Base-by-base conservation (phyloP, 441 rosid genomes). In the Raphanus hybrid region DNA sequence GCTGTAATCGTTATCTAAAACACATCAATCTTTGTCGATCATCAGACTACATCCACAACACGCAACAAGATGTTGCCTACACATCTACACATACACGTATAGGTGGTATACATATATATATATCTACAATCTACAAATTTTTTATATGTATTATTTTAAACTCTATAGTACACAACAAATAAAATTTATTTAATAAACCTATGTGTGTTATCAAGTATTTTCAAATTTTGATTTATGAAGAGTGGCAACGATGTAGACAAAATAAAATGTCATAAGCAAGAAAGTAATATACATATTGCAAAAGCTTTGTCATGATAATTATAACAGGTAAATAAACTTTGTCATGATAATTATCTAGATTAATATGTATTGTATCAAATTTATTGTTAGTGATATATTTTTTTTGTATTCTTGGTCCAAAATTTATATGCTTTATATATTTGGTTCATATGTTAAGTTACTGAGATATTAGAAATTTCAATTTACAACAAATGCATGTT, bases 1-100 rank as follows among this genome's bases (percentile, higher is more conserved):
- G 71, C 65, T 69, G 67, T 69, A 74, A 69, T 79, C 75, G 82
- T 79, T 79, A 79, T 79, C 82, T 79, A 10, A 45, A 39, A 57
- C 64, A 64, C 75, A 74, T 74, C 78, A 69, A 74, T 74, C 63
- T 69, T 74, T 79, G 78, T 79, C 63, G 71, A 79, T 74, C 78
- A 74, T 74, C 64, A 79, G 71, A 69, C 72, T 70, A 79, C 39
- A 34, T 34, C 39, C 39, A 34, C 82, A 79, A 79, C 78, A 69
- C 75, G 71, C 78, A 74, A 74, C 57, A 74, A 70, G 75, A 74
- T 67, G 75, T 57, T 43, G 75, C 78, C 71, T 57, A 68, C 75
- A 62, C 67, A 79, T 34, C 60, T 9, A 69, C 43, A 55, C 55
- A 43, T 43, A 43, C 52, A 73, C 55, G 39, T 39, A 78, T 73